phyloP scores from a whole-genome alignment of 352 stramenopile genomes.

The Phytophthora rubi region DNA sequence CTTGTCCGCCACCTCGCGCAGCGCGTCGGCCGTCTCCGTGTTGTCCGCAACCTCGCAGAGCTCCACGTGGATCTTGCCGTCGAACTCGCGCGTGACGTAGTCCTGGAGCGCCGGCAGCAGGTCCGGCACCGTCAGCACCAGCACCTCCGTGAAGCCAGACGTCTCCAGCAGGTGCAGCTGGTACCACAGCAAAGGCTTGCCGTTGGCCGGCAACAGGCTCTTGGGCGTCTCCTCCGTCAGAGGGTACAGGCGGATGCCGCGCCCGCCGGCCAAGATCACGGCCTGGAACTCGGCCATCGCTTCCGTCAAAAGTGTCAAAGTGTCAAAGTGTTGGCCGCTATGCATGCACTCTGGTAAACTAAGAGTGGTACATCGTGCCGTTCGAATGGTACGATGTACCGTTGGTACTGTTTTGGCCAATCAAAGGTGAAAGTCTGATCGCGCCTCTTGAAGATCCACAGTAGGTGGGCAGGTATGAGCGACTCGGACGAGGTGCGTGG shows the following conservation, averaged over 20 bases:
- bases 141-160: conserved; percentile 78
- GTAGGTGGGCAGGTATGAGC: conserved; percentile 36
- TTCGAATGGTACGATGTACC: background rate
- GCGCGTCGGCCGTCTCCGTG: conserved; percentile 74
- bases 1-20: conserved; percentile 73
- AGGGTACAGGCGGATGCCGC: conserved; percentile 80
- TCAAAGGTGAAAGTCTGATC: background rate
- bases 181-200: conserved; percentile 81
- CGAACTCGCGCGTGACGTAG: conserved; percentile 80
- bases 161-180: conserved; percentile 82
- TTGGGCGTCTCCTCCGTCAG: conserved; percentile 84
- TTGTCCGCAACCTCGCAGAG: conserved; percentile 77
- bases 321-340: too few relatives aligned
- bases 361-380: background rate
- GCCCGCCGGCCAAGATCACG: conserved; percentile 82
- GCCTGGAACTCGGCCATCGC: conserved; percentile 85
- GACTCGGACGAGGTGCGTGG: conserved; percentile 58
- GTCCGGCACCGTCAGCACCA: conserved; percentile 70
- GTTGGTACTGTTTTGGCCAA: background rate
- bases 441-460: conserved; percentile 27
- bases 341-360: background rate
- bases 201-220: conserved; percentile 66
- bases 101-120: conserved; percentile 75
- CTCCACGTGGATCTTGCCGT: conserved; percentile 82
- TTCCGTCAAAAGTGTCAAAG: background rate